Percentiles rank a stretch among this genome's conserved stretches.
These are phyloP conservation scores for Cicer bijugum DNA, from an alignment of 306 rosid species.

Conservation along the genomic window DNA sequence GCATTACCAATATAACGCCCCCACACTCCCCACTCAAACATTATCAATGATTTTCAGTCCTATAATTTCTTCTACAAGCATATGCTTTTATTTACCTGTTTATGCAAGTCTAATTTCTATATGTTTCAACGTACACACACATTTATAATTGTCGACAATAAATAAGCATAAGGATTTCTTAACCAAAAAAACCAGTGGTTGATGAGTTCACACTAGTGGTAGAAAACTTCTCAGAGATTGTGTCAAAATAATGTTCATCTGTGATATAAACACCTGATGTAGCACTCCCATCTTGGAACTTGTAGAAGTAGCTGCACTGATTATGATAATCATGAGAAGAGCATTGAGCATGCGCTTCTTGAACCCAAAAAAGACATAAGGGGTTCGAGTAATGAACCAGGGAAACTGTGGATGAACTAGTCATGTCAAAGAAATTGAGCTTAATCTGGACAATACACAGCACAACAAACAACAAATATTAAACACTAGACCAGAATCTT, in stretches of 20 bases:
- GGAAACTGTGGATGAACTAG: slow-evolving; percentile 68
- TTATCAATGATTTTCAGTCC: too few relatives aligned
- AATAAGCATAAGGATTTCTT: slow-evolving; percentile 47
- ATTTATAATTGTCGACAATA: slow-evolving; percentile 1
- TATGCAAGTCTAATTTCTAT: too few relatives aligned
- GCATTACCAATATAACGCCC: too few relatives aligned
- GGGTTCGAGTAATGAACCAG: slow-evolving; percentile 76
- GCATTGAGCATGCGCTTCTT: slow-evolving; percentile 66
- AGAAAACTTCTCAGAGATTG: slow-evolving; percentile 68
- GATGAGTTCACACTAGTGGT: slow-evolving; percentile 65
- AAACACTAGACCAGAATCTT: too few relatives aligned
- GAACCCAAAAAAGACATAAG: slow-evolving; percentile 65
- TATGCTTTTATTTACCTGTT: too few relatives aligned
- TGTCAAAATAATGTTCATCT: slow-evolving; percentile 72
- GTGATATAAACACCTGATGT: slow-evolving; percentile 79
- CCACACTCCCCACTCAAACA: too few relatives aligned
- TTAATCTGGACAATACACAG: slow-evolving; percentile 66
- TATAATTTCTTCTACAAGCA: too few relatives aligned
- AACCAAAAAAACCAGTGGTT: slow-evolving; percentile 81
- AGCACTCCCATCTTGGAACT: slow-evolving; percentile 90
- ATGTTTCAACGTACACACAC: background rate
- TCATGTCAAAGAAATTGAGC: slow-evolving; percentile 78
- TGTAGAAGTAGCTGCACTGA: slow-evolving; percentile 71
- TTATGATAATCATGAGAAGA: slow-evolving; percentile 57
- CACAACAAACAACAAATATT: slow-evolving; percentile 32